Conservation (phyloP, 345 rosid species). For the Boechera retrofracta region DNA sequence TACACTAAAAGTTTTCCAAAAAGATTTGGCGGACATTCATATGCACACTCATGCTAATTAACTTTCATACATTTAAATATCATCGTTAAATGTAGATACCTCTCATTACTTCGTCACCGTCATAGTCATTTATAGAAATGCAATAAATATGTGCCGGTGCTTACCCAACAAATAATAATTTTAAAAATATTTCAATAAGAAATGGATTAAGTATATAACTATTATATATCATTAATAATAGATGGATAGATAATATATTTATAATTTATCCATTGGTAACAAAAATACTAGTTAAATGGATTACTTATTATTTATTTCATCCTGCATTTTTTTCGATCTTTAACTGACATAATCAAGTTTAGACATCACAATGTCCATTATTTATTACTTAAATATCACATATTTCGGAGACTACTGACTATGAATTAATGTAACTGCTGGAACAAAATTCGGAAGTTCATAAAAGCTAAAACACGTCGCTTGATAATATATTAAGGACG, state of each 20-base stretch:
- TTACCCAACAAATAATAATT: conserved; percentile 4
- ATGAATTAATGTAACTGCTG: conserved; percentile 16
- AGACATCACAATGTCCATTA: background rate
- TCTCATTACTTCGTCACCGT: conserved; percentile 25
- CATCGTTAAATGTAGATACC: conserved; percentile 7
- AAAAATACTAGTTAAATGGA: background rate
- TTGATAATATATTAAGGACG: conserved; percentile 40
- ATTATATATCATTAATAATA: too few species aligned
- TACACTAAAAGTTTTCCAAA: background rate
- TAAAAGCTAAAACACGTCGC: conserved; percentile 30
- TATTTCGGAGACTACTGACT: conserved; percentile 13
- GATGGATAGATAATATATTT: too few species aligned
- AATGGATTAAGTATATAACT: background rate
- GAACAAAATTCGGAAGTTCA: conserved; percentile 2
- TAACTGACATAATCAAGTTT: conserved; percentile 14
- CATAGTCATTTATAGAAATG: conserved; percentile 31
- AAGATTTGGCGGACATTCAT: background rate
- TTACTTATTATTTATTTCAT: background rate
- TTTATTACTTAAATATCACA: background rate
- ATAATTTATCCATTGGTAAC: too few species aligned
- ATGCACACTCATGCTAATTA: conserved; percentile 17
- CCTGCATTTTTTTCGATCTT: conserved; percentile 15
- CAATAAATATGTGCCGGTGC: conserved; percentile 29
- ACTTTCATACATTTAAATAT: background rate
- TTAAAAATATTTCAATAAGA: background rate